Base-by-base conservation (phyloP, 495 filamentous ascomycete genomes). In the Friedmanniomyces simplex region DNA sequence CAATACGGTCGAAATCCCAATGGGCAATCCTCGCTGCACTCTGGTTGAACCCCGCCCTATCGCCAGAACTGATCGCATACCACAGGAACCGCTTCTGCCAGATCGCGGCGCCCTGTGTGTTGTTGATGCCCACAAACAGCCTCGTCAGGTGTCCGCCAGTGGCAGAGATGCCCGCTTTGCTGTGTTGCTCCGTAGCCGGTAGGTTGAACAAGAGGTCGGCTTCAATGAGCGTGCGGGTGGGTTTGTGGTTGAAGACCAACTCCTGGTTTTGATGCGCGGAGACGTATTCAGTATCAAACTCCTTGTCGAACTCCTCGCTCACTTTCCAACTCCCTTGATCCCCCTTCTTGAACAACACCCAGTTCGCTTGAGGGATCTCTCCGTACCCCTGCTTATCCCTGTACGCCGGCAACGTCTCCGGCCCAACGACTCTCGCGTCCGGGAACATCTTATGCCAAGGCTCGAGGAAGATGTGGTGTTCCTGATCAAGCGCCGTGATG, bases 121-220 rank as follows among this genome's bases (percentile, higher is more conserved):
- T 80, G 69, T 88, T 71, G 21, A 94, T 54, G 2, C 72, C 68
- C 16, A 69, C 68, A 50, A 90, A 77, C 10, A 94, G 30, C 65
- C 79, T 82, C 0, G 82, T 90, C 41, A 84, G 60, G 6, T 86
- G 58, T 1, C 86, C 86, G 5, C 69, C 66, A 2, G 72, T 77
- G 1, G 79, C 69, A 11, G 70, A 71, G 55, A 78, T 76, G 16
- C 77, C 72, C 0, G 77, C 76, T 58, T 77, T 82, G 39, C 82
- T 86, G 72, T 90, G 95, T 70, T 97, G 93, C 72, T 97, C 93
- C 1, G 69, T 77, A 0, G 91, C 84, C 0, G 93, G 93, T 21
- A 96, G 71, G 68, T 96, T 96, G 75, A 97, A 98, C 55, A 96
- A 63, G 39, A 97, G 68, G 67, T 98, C 93, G 20, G 89, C 93